Conservation (phyloP, 192 early-diverging fungal genomes). For the Gonapodya prolifera region DNA sequence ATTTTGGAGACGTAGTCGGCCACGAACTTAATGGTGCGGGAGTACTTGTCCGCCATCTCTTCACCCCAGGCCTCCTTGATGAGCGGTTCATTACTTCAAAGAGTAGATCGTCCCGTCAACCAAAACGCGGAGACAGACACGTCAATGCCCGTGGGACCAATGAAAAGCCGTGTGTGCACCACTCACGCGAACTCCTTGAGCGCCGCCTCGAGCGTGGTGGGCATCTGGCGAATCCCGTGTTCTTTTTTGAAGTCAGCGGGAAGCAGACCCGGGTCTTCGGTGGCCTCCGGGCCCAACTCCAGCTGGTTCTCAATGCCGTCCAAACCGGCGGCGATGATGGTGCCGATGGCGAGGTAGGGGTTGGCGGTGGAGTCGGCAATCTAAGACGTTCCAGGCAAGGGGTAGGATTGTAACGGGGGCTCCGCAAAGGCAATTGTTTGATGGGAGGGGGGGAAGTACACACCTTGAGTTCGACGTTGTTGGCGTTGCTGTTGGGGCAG, state of each 20-base stretch:
- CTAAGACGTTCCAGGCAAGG: not conserved
- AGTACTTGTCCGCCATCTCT: not conserved
- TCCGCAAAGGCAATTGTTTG: too few relatives aligned
- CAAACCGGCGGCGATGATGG: not conserved
- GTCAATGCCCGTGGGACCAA: not conserved
- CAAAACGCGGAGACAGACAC: too few relatives aligned
- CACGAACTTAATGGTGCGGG: not conserved
- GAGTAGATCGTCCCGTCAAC: too few relatives aligned
- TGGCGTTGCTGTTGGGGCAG: not conserved
- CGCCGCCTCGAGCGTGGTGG: not conserved
- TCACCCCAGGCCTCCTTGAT: not conserved
- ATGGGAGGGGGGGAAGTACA: not conserved
- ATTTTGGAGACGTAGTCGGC: not conserved
- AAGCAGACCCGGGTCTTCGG: not conserved
- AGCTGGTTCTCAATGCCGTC: constrained; percentile 1
- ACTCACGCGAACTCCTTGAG: not conserved
- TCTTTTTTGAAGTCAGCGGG: not conserved
- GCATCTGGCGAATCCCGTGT: not conserved
- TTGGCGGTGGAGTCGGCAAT: constrained; percentile 1
- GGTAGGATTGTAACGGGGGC: not conserved
- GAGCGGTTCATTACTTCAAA: not conserved
- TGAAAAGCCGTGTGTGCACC: not conserved
- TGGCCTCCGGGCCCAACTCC: not conserved
- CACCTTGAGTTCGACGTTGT: not conserved
- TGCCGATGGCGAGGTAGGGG: constrained; percentile 6